Conservation (phyloP, 768 basidiomycete genomes). For the Coprinopsis sp. region DNA sequence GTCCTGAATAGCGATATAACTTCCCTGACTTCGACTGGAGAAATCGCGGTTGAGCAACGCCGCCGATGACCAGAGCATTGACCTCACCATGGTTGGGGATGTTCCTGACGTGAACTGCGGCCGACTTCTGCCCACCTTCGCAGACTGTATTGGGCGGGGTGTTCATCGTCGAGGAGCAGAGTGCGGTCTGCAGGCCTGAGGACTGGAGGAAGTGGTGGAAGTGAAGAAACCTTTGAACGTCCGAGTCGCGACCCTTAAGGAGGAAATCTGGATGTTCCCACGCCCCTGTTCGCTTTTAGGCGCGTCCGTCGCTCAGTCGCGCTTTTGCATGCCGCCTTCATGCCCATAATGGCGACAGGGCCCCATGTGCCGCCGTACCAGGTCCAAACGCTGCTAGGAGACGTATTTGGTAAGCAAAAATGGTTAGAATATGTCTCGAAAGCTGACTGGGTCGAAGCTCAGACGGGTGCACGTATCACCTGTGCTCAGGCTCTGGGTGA, state of each 20-base stretch:
- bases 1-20: constrained; percentile 53
- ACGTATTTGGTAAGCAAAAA: constrained; percentile 21
- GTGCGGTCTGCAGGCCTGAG: no score
- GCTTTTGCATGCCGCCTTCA: neutral
- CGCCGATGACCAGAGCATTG: neutral
- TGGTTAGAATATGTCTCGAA: constrained; percentile 3
- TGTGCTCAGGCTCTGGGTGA: constrained; percentile 59
- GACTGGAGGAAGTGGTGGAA: no score
- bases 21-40: constrained; percentile 32
- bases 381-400: constrained; percentile 43
- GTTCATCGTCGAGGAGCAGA: no score
- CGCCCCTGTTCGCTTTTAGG: no score
- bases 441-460: constrained; percentile 8
- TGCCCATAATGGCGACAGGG: constrained; percentile 13
- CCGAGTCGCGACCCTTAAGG: no score
- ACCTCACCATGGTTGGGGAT: constrained; percentile 36
- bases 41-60: neutral
- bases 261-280: no score
- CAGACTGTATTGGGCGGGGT: neutral
- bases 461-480: constrained; percentile 23
- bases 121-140: neutral
- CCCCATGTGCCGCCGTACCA: constrained; percentile 52
- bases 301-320: no score
- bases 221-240: no score
- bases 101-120: constrained; percentile 46